Evolutionary conservation across 2,329 filamentous ascomycete species (phyloP).

Genomic region (Saccharata proteae): DNA sequence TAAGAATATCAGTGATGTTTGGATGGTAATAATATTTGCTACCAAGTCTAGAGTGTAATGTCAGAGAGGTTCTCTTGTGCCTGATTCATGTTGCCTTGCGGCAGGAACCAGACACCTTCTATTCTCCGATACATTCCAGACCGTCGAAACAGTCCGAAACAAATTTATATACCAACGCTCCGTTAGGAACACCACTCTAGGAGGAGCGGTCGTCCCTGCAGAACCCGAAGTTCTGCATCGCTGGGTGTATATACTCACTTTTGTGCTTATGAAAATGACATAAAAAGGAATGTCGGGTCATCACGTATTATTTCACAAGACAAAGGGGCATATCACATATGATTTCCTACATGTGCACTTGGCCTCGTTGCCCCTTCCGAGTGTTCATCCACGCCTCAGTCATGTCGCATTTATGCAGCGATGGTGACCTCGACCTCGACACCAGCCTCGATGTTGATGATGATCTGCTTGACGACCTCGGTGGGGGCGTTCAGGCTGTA

Average conservation of each 20-base stretch:
- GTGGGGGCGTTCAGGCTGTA: slow-evolving; percentile 82
- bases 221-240: neutral
- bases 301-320: too few relatives aligned
- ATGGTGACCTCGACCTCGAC: slow-evolving; percentile 91
- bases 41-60: too few relatives aligned
- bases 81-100: neutral
- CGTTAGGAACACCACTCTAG: neutral
- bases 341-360: too few relatives aligned
- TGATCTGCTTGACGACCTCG: slow-evolving; percentile 94
- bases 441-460: slow-evolving; percentile 90
- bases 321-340: too few relatives aligned
- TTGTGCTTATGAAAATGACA: too few relatives aligned
- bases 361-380: too few relatives aligned
- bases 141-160: too few relatives aligned
- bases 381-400: neutral
- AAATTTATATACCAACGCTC: neutral
- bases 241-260: neutral
- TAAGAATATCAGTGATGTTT: too few relatives aligned
- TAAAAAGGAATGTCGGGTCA: too few relatives aligned
- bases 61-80: neutral
- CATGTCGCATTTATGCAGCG: slow-evolving; percentile 48
- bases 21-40: too few relatives aligned
- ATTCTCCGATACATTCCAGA: too few relatives aligned
- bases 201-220: neutral
- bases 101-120: neutral